Conservation (phyloP, 768 basidiomycete species). For the Lyophyllum decastes region DNA sequence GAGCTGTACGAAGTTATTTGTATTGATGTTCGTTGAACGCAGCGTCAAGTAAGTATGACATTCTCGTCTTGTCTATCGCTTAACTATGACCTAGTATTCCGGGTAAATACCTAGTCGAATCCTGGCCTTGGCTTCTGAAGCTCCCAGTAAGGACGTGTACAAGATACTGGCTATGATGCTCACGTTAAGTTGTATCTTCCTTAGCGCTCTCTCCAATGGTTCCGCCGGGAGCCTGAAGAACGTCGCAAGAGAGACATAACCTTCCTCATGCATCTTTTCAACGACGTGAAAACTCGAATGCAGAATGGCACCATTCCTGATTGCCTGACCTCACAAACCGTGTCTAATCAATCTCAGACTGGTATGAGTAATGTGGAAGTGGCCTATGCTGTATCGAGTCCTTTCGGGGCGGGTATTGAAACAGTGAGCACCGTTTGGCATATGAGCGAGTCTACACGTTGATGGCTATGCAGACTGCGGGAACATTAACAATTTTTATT, state of each 20-base stretch:
- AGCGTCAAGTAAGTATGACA: not conserved
- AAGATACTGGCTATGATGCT: no score
- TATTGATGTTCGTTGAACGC: not conserved
- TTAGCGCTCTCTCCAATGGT: conserved; percentile 43
- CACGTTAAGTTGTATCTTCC: no score
- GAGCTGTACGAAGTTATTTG: not conserved
- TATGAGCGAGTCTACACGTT: not conserved
- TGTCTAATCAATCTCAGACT: conserved; percentile 34
- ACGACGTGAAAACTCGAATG: conserved; percentile 46
- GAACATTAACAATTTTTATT: conserved; percentile 31
- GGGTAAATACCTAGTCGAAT: conserved; percentile 50
- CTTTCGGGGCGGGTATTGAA: conserved; percentile 50
- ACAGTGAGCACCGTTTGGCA: conserved; percentile 26
- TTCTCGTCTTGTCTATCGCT: not conserved
- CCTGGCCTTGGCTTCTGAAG: conserved; percentile 47
- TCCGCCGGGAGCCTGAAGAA: conserved; percentile 39
- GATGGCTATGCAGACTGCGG: conserved; percentile 26
- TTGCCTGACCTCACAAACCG: conserved; percentile 39
- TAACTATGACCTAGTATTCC: conserved; percentile 36
- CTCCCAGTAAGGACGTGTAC: conserved; percentile 33
- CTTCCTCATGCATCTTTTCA: conserved; percentile 38
- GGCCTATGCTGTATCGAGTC: conserved; percentile 44
- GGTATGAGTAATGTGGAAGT: conserved; percentile 44
- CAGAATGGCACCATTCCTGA: conserved; percentile 36
- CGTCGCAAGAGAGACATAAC: conserved; percentile 37